These are phyloP conservation scores for Scleromitrula shiraiana DNA, from an alignment of 2,329 filamentous ascomycete species.

Conservation along the genomic window DNA sequence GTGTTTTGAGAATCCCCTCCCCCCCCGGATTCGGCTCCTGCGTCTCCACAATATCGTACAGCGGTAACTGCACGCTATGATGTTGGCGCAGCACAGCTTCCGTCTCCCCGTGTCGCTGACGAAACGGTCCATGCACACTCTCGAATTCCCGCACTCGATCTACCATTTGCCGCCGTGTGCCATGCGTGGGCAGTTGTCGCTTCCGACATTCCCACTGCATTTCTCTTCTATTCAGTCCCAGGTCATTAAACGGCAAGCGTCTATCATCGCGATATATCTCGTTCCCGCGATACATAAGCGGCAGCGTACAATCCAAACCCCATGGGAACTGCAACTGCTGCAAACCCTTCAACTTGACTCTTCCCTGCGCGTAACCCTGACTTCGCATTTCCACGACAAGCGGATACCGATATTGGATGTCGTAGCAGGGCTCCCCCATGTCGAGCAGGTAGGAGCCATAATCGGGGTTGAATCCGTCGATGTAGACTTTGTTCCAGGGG, in stretches of 20 bases:
- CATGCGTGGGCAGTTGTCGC: not conserved
- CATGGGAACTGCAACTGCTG: conserved; percentile 3
- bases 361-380: not conserved
- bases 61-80: not conserved
- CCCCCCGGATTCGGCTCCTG: too few species aligned
- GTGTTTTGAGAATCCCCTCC: not conserved
- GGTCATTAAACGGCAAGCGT: not conserved
- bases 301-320: not conserved
- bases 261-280: not conserved
- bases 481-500: not conserved
- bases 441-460: conserved; percentile 5
- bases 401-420: not conserved
- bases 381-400: not conserved
- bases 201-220: conserved; percentile 1
- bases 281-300: not conserved
- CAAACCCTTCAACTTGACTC: not conserved
- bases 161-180: not conserved
- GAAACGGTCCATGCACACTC: not conserved
- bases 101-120: too few species aligned
- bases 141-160: not conserved
- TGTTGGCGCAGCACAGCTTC: not conserved
- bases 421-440: conserved; percentile 3
- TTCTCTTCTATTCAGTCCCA: not conserved
- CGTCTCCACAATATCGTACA: not conserved
- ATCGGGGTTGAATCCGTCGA: not conserved